These are phyloP conservation scores for Diaporthe sp. DNA, from an alignment of 2,329 filamentous ascomycete genomes.

Conservation along the genomic window DNA sequence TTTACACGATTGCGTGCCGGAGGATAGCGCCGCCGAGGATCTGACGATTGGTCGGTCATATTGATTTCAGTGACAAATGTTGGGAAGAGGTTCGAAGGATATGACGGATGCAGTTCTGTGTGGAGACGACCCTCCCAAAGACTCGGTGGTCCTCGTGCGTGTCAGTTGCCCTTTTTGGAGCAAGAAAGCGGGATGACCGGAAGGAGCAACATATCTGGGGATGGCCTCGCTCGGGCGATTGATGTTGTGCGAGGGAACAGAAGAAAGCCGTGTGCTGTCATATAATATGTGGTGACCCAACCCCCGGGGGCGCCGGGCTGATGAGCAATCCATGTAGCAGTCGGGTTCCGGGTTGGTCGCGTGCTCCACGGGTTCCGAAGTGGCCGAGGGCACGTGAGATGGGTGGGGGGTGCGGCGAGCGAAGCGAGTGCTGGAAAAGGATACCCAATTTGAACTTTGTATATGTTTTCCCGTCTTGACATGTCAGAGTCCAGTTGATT, in stretches of 20 bases:
- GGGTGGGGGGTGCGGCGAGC: not conserved
- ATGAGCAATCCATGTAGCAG: not conserved
- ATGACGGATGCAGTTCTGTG: too few relatives aligned
- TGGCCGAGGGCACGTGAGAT: conserved; percentile 1
- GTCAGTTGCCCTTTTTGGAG: not conserved
- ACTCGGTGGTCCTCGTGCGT: not conserved
- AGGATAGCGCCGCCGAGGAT: not conserved
- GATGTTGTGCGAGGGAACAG: not conserved
- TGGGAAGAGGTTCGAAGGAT: not conserved
- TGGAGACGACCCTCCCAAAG: not conserved
- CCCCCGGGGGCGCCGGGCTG: not conserved
- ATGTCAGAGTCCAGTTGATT: not conserved
- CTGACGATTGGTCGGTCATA: not conserved
- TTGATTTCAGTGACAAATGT: not conserved
- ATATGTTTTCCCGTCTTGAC: not conserved
- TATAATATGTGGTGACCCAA: not conserved
- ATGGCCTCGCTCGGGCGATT: not conserved
- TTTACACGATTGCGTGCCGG: too few relatives aligned
- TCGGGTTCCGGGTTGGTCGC: conserved; percentile 6
- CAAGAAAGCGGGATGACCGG: not conserved
- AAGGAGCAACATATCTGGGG: not conserved
- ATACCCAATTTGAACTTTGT: conserved; percentile 24
- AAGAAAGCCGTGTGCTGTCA: not conserved
- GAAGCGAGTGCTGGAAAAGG: not conserved
- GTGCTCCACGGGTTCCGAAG: conserved; percentile 11